Percentiles rank a stretch among this genome's conserved stretches.
Evolutionary conservation across 306 rosid genomes (phyloP).

Genomic region (Abrus pulchellus): DNA sequence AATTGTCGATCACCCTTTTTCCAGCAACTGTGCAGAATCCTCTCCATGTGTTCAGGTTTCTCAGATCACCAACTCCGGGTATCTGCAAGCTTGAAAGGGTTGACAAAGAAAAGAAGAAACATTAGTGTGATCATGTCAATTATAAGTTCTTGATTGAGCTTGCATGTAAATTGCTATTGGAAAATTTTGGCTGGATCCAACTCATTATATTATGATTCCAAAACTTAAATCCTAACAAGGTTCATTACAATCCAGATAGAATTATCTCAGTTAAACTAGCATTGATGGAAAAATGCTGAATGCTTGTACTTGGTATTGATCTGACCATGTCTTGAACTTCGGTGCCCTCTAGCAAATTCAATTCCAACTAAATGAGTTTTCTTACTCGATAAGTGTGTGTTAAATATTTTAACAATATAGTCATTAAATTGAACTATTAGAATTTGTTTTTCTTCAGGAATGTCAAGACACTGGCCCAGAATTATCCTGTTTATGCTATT

Average conservation of each 20-base stretch:
- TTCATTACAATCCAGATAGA: not conserved
- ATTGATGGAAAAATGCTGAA: not conserved
- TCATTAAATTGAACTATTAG: slow-evolving; percentile 21
- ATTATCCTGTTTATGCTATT: slow-evolving; percentile 82
- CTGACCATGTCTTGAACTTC: not conserved
- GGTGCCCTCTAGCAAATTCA: not conserved
- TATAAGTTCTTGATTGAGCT: not conserved
- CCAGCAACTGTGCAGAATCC: not conserved
- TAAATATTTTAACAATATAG: not conserved
- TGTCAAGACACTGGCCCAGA: slow-evolving; percentile 65
- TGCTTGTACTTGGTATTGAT: slow-evolving; percentile 13
- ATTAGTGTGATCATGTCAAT: not conserved
- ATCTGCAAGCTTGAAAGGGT: slow-evolving; percentile 6
- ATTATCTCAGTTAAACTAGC: slow-evolving; percentile 12
- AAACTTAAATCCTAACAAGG: not conserved
- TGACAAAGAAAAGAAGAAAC: not conserved
- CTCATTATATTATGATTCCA: not conserved
- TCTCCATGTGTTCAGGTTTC: not conserved
- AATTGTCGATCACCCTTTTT: slow-evolving; percentile 10
- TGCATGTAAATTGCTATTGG: not conserved
- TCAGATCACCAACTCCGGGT: not conserved
- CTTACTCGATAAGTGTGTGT: not conserved
- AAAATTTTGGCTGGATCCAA: not conserved
- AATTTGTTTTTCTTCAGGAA: slow-evolving; percentile 61
- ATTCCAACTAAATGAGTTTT: slow-evolving; percentile 13